Evolutionary conservation across 1,284 basidiomycete species (phyloP), one percentile per base, ranked within the genome.

Genomic region (Ustanciosporium gigantosporum): DNA sequence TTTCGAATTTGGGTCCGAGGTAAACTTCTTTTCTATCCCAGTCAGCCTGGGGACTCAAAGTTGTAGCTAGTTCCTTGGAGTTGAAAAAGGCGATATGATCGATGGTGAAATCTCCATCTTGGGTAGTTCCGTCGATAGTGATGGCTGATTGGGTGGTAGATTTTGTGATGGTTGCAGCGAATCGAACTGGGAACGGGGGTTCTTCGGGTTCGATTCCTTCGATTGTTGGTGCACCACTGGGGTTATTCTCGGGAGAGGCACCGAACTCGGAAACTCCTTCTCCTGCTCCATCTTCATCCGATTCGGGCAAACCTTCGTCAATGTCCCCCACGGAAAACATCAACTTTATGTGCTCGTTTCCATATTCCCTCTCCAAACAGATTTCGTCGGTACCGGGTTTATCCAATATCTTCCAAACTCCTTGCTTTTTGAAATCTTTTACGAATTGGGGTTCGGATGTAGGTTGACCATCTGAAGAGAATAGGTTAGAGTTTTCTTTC

Each of bases 1-100:
- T 90, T 56, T 94, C 90, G 74, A 96, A 97, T 81, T 87, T 85
- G 45, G 93, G 93, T 3, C 93, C 93, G 76, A 95, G 86, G 83
- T 95, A 97, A 66, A 88, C 81, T 8, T 89, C 90, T 34, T 92
- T 85, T 42, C 93, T 86, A 76, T 88, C 87, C 90, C 90, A 96
- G 81, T 96, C 93, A 13, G 88, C 88, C 62, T 96, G 91, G 6
- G 90, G 87, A 17, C 87, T 90, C 62, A 91, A 80, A 25, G 88
- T 87, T 9, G 86, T 87, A 14, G 88, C 92, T 25, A 90, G 71
- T 71, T 85, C 83, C 24, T 81, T 80, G 66, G 91, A 88, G 16
- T 82, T 80, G 80, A 94, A 95, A 82, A 83, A 94, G 4, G 90
- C 86, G 56, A 94, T 85, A 79, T 92, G 94, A 79, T 96, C 92